Conservation (phyloP, 129 eudicot genomes). For the Silybum marianum region DNA sequence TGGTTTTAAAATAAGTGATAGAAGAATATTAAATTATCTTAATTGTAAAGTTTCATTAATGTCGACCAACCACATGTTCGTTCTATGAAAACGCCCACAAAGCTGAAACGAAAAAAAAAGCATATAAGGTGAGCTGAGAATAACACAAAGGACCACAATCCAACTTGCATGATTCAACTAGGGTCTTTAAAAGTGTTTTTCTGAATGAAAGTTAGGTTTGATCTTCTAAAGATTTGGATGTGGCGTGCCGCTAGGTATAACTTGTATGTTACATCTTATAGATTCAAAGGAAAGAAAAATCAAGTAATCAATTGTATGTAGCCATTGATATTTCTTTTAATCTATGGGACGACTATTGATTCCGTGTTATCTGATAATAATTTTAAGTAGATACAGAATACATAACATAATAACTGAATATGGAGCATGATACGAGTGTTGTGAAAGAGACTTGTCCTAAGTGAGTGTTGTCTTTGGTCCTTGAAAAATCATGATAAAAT, state of each 20-base stretch:
- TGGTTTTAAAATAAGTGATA: background rate
- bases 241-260: background rate
- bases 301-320: background rate
- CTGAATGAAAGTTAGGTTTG: background rate
- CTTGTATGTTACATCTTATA: constrained; percentile 10
- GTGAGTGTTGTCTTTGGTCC: no score
- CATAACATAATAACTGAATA: background rate
- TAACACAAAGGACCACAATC: constrained; percentile 8
- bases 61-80: background rate
- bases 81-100: background rate
- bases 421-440: background rate
- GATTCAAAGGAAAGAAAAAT: background rate
- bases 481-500: no score
- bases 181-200: background rate
- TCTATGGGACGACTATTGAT: constrained; percentile 2
- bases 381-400: background rate
- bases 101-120: background rate
- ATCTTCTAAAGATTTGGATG: background rate
- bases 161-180: constrained; percentile 10
- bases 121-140: background rate
- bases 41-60: background rate
- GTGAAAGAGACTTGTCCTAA: no score
- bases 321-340: constrained; percentile 9
- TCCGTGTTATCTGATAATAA: background rate
- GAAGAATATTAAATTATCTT: background rate